A percentile compares a stretch with the other conserved stretches of the same genome.
phyloP scores from a whole-genome alignment of 805 yeast species.

The Priceomyces fermenticarens region DNA sequence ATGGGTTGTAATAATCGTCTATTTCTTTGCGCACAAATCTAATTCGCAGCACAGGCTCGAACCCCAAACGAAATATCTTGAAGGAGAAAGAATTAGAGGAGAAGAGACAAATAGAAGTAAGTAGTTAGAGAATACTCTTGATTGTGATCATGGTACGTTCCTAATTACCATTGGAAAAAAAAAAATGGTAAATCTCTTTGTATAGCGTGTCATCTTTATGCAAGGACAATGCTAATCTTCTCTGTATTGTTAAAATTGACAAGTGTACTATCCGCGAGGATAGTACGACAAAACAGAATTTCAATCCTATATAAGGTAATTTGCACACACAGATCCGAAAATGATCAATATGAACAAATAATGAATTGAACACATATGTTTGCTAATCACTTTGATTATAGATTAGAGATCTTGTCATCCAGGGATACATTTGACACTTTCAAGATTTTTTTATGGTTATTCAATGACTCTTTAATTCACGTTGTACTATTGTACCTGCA shows the following conservation, averaged over 20 bases:
- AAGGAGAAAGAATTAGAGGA: too few species aligned
- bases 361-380: too few species aligned
- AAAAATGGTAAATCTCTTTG: slow-evolving; percentile 97
- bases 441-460: too few species aligned
- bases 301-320: neutral
- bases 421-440: too few species aligned
- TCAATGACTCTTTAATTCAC: too few species aligned
- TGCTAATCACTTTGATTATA: too few species aligned
- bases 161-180: slow-evolving; percentile 38
- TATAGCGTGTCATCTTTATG: slow-evolving; percentile 99
- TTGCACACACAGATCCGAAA: too few species aligned
- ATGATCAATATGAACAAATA: too few species aligned
- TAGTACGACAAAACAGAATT: slow-evolving; percentile 27
- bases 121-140: neutral
- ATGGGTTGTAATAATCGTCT: neutral
- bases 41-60: slow-evolving; percentile 3
- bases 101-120: too few species aligned
- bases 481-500: too few species aligned
- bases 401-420: too few species aligned
- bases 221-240: slow-evolving; percentile 99
- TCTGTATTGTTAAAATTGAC: slow-evolving; percentile 99
- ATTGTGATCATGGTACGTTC: neutral
- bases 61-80: neutral
- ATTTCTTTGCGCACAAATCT: slow-evolving; percentile 1
- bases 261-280: slow-evolving; percentile 56